Evolutionary conservation across 2,329 filamentous ascomycete species (phyloP).

Genomic region (Apiospora phragmitis): DNA sequence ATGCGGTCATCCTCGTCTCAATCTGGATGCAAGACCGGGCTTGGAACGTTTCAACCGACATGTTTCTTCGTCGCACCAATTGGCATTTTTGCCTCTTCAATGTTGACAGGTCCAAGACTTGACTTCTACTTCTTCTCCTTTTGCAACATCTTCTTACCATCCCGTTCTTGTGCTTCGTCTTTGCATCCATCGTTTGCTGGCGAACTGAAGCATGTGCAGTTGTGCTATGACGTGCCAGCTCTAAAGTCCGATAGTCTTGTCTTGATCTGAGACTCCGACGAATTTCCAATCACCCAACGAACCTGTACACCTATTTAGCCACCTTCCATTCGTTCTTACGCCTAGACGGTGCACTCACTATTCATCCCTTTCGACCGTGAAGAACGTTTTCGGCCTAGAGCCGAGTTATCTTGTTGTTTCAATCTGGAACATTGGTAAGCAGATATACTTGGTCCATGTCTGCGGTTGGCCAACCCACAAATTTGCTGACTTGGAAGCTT

Average conservation of each 20-base stretch:
- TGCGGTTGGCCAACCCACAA: background rate
- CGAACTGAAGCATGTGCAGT: background rate
- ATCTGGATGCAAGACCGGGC: background rate
- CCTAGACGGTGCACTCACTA: background rate
- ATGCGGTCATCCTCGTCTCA: constrained; percentile 4
- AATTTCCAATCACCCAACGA: background rate
- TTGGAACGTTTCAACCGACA: constrained; percentile 3
- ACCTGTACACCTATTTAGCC: background rate
- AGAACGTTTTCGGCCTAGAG: no score
- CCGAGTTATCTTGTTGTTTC: background rate
- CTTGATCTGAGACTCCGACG: background rate
- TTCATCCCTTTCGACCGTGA: background rate
- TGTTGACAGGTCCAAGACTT: background rate
- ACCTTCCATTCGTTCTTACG: background rate
- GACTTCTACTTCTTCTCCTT: background rate
- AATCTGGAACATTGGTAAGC: background rate
- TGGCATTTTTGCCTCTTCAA: background rate
- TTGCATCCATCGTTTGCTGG: background rate
- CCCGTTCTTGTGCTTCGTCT: background rate
- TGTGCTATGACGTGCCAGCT: background rate
- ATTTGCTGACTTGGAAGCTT: background rate
- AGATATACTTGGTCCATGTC: background rate
- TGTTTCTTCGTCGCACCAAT: constrained; percentile 1
- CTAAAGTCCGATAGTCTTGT: background rate
- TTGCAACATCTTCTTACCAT: background rate